Evolutionary conservation across 192 early-diverging fungal species (phyloP).

Genomic region (Spizellomyces punctatus): DNA sequence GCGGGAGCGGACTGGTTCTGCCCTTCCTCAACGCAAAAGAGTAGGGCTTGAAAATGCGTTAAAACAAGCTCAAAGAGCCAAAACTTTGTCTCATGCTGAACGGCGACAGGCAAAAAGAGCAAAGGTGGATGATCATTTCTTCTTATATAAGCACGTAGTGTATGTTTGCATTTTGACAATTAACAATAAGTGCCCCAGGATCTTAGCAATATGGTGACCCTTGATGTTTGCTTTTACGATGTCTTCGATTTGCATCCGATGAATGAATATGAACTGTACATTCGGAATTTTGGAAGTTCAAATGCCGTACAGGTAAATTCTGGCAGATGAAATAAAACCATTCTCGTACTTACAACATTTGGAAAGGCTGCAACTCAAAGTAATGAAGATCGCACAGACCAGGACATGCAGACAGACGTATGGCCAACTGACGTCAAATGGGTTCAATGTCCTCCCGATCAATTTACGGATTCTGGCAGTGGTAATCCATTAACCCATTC

Average conservation of each 20-base stretch:
- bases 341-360: background rate
- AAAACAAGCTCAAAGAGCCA: slow-evolving; percentile 27
- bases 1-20: slow-evolving; percentile 18
- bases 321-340: slow-evolving; percentile 4
- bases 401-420: slow-evolving; percentile 51
- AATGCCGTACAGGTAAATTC: slow-evolving; percentile 47
- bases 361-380: slow-evolving; percentile 44
- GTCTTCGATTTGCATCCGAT: slow-evolving; percentile 51
- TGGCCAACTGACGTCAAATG: slow-evolving; percentile 47
- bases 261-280: slow-evolving; percentile 60
- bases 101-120: slow-evolving; percentile 27
- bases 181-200: slow-evolving; percentile 32
- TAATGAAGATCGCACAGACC: slow-evolving; percentile 38
- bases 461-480: slow-evolving; percentile 32
- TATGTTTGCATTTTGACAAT: background rate
- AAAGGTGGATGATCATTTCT: slow-evolving; percentile 24
- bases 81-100: slow-evolving; percentile 5
- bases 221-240: slow-evolving; percentile 50
- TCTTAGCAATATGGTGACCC: slow-evolving; percentile 40
- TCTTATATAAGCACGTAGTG: background rate
- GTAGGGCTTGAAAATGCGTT: slow-evolving; percentile 21
- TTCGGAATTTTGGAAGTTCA: slow-evolving; percentile 49
- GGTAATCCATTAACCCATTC: slow-evolving; percentile 24
- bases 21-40: slow-evolving; percentile 25
- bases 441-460: slow-evolving; percentile 48